Conservation (phyloP, 495 filamentous ascomycete genomes). For the Rostrohypoxylon terebratum region DNA sequence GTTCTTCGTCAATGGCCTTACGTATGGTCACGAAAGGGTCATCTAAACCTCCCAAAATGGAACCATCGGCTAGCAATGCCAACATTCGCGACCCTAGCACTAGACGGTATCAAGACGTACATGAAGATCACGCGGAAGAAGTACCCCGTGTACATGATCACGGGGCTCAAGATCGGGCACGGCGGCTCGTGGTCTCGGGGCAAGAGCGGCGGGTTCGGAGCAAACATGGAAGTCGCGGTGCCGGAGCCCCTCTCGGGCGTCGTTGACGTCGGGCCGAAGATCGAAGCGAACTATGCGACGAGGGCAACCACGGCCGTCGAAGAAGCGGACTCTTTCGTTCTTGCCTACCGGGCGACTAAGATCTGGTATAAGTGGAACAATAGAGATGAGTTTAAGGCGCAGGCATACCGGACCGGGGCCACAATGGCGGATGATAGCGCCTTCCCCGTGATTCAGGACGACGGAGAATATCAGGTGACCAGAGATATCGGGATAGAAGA, state of each 20-base stretch:
- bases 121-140: background rate
- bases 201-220: background rate
- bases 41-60: background rate
- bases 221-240: background rate
- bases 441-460: background rate
- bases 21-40: background rate
- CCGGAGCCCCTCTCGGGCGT: background rate
- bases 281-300: background rate
- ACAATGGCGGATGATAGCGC: background rate
- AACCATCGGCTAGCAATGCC: background rate
- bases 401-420: background rate
- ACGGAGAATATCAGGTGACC: background rate
- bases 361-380: conserved; percentile 8
- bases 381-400: conserved; percentile 1
- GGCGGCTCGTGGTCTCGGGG: background rate
- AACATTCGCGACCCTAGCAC: background rate
- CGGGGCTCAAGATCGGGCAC: background rate
- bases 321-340: conserved; percentile 1
- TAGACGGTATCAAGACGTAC: background rate
- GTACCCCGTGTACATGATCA: conserved; percentile 6
- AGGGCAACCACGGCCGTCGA: background rate
- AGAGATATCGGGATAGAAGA: conserved; percentile 5
- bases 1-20: background rate
- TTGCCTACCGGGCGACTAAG: conserved; percentile 6
- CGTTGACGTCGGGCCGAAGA: background rate